Conservation (phyloP, 1,284 basidiomycete species). For the Porphyrellus sp. region DNA sequence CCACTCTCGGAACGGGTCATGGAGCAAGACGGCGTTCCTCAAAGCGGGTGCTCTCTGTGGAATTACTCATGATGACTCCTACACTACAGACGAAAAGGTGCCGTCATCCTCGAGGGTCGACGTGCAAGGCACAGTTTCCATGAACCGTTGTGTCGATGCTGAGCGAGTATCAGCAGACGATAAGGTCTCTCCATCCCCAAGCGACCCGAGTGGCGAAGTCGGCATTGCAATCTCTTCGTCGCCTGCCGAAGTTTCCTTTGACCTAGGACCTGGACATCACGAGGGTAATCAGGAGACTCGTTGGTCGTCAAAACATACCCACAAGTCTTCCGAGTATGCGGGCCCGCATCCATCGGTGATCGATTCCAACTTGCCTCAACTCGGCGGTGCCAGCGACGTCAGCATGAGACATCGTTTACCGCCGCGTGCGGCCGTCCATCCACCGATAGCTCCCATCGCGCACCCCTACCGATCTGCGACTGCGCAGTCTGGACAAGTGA, state of each 20-base stretch:
- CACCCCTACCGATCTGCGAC: slow-evolving; percentile 27
- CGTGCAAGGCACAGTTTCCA: slow-evolving; percentile 44
- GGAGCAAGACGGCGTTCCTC: slow-evolving; percentile 55
- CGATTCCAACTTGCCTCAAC: slow-evolving; percentile 22
- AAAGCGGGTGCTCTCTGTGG: slow-evolving; percentile 44
- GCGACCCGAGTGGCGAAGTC: slow-evolving; percentile 38
- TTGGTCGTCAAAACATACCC: slow-evolving; percentile 13
- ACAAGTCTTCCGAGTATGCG: slow-evolving; percentile 43
- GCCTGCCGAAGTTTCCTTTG: slow-evolving; percentile 38
- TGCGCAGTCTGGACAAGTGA: background rate
- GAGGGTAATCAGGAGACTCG: slow-evolving; percentile 10
- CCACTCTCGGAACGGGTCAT: slow-evolving; percentile 58
- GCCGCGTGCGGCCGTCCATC: slow-evolving; percentile 38
- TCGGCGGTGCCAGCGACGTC: slow-evolving; percentile 35
- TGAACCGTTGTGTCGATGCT: slow-evolving; percentile 35
- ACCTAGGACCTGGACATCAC: slow-evolving; percentile 33
- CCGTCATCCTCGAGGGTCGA: slow-evolving; percentile 32
- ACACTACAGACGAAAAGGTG: slow-evolving; percentile 32
- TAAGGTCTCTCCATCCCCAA: slow-evolving; percentile 19
- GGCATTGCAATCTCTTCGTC: slow-evolving; percentile 70
- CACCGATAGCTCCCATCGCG: slow-evolving; percentile 18
- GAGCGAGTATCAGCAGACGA: slow-evolving; percentile 27
- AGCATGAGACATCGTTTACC: slow-evolving; percentile 51
- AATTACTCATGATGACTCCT: slow-evolving; percentile 27
- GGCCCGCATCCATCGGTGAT: slow-evolving; percentile 43